phyloP scores from a whole-genome alignment of 768 basidiomycete genomes.

The Termitomyces heimii region DNA sequence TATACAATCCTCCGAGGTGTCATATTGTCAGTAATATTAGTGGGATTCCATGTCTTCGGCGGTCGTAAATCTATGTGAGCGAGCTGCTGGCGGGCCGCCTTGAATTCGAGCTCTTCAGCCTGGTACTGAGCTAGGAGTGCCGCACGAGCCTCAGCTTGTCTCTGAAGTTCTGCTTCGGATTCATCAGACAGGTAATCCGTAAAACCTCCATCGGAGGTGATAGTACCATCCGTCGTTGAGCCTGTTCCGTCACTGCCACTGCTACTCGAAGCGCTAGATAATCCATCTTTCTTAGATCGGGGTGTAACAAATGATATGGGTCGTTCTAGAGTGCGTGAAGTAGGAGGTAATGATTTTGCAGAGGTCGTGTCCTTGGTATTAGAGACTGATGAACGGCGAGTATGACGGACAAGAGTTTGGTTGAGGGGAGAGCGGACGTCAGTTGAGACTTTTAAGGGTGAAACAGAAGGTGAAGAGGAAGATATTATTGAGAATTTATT shows the following conservation, averaged over 20 bases:
- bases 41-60: constrained; percentile 70
- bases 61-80: constrained; percentile 69
- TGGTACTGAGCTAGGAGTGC: constrained; percentile 75
- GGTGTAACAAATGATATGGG: constrained; percentile 22
- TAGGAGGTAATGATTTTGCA: constrained; percentile 14
- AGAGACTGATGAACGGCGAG: constrained; percentile 26
- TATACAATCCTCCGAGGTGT: constrained; percentile 14
- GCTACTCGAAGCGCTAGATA: constrained; percentile 50
- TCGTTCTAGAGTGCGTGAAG: constrained; percentile 19
- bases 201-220: constrained; percentile 83
- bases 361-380: constrained; percentile 10
- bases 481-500: constrained; percentile 36
- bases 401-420: constrained; percentile 12
- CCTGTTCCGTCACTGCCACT: constrained; percentile 59
- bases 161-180: constrained; percentile 84
- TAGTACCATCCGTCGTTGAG: constrained; percentile 65
- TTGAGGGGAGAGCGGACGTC: constrained; percentile 25
- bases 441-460: constrained; percentile 30
- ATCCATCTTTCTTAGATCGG: constrained; percentile 25
- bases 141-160: constrained; percentile 78
- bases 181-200: constrained; percentile 91
- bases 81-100: constrained; percentile 72
- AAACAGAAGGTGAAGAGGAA: constrained; percentile 33
- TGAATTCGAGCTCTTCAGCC: constrained; percentile 77
- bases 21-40: constrained; percentile 30